phyloP scores from a whole-genome alignment of 2,329 filamentous ascomycete genomes.

The Aspergillus sp. region DNA sequence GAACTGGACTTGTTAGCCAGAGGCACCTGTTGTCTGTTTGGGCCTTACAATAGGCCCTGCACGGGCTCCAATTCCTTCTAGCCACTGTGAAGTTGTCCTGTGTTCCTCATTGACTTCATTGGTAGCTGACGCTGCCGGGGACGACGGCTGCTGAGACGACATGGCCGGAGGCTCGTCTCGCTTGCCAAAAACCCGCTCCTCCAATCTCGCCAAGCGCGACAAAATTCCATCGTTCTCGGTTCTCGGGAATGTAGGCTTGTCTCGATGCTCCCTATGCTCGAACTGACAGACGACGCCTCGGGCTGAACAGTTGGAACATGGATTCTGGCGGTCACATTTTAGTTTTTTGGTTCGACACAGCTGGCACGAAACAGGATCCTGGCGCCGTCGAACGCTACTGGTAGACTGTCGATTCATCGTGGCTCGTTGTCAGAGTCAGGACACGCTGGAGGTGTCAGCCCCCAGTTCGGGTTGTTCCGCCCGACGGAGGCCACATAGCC shows the following conservation, averaged over 20 bases:
- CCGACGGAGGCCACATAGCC: too few species aligned
- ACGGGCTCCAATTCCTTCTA: neutral
- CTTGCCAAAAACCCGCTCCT: neutral
- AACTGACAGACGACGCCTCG: constrained; percentile 19
- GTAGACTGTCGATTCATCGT: too few species aligned
- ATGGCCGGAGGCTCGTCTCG: neutral
- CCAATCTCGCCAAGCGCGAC: neutral
- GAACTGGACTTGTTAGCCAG: neutral
- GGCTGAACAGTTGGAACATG: constrained; percentile 39
- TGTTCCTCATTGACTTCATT: neutral
- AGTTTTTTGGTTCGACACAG: constrained; percentile 36
- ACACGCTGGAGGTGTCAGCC: too few species aligned
- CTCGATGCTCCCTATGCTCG: too few species aligned
- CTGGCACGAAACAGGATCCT: constrained; percentile 24
- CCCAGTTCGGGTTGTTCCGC: too few species aligned
- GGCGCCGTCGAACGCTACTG: constrained; percentile 8
- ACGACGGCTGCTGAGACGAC: neutral
- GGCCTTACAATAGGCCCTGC: neutral
- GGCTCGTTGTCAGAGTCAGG: too few species aligned
- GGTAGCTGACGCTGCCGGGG: neutral
- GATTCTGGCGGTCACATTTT: constrained; percentile 43
- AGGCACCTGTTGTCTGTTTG: too few species aligned
- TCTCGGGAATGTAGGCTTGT: too few species aligned
- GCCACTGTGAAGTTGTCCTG: neutral
- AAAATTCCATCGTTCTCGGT: neutral